Conservation (phyloP, 192 early-diverging fungal genomes). For the Umbelopsis ramanniana region DNA sequence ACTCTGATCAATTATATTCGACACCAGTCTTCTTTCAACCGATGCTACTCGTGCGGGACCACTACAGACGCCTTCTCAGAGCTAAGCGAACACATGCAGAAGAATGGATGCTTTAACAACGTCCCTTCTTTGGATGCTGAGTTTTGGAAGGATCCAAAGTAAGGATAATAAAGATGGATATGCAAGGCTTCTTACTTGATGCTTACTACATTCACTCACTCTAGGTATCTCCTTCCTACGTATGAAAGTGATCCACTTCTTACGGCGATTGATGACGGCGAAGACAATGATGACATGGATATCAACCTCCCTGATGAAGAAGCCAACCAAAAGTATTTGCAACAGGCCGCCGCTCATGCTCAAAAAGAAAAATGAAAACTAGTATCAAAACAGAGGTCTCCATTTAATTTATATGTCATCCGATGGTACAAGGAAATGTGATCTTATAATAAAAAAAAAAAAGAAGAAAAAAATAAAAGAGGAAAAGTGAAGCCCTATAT, state of each 20-base stretch:
- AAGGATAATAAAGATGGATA: not conserved
- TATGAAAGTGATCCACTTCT: slow-evolving; percentile 87
- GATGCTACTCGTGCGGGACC: slow-evolving; percentile 74
- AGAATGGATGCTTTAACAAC: slow-evolving; percentile 54
- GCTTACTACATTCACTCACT: not conserved
- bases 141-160: slow-evolving; percentile 80
- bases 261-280: slow-evolving; percentile 72
- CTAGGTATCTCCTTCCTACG: slow-evolving; percentile 71
- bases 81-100: slow-evolving; percentile 69
- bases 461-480: not conserved
- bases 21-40: slow-evolving; percentile 56
- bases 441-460: not conserved
- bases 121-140: slow-evolving; percentile 54
- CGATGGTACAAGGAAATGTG: not conserved
- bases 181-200: not conserved
- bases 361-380: not conserved
- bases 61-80: slow-evolving; percentile 47
- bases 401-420: slow-evolving; percentile 9
- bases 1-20: slow-evolving; percentile 88
- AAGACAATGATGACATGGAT: slow-evolving; percentile 59
- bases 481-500: not conserved
- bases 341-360: slow-evolving; percentile 5
- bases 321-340: slow-evolving; percentile 37
- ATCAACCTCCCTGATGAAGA: slow-evolving; percentile 29
- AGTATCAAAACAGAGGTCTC: not conserved